Evolutionary conservation across 1,284 basidiomycete species (phyloP), one percentile per base, ranked within the genome.

Genomic region (Microbotryum saponariae): DNA sequence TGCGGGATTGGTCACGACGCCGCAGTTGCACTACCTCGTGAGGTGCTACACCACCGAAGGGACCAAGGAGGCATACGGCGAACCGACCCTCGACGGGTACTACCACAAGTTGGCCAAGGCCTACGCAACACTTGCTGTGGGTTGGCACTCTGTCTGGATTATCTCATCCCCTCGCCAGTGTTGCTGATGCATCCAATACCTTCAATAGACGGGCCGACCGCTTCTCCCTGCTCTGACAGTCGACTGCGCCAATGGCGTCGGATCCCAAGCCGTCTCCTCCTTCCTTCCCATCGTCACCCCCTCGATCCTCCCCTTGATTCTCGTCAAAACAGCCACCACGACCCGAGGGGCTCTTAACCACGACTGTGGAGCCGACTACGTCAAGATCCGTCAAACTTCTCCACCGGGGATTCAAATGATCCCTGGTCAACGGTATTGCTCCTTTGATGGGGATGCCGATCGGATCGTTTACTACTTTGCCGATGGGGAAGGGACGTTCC

Each of bases 221-320:
- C 61, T 60, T 21, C 62, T 65, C 16, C 61, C 59, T 1, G 58
- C 86, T 20, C 75, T 99, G 45, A 77, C 89, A 20, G 82, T 99
- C 48, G 96, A 99, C 76, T 98, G 96, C 74, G 96, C 96, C 31
- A 98, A 99, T 73, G 96, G 96, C 31, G 96, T 99, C 29, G 96
- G 96, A 45, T 85, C 89, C 10, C 78, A 82, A 14, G 85, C 87
- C 46, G 83, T 85, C 10, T 77, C 79, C 54, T 82, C 80, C 55
- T 79, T 96, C 37, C 72, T 77, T 4, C 73, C 79, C 56, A 79
- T 82, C 65, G 80, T 87, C 54, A 82, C 79, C 33, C 79, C 65
- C 51, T 67, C 73, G 59, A 29, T 72, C 25, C 68, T 77, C 23
- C 71, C 75, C 18, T 51, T 78, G 29, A 74, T 89, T 49, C 74